Conservation (phyloP, 441 rosid genomes). For the Gossypium davidsonii region DNA sequence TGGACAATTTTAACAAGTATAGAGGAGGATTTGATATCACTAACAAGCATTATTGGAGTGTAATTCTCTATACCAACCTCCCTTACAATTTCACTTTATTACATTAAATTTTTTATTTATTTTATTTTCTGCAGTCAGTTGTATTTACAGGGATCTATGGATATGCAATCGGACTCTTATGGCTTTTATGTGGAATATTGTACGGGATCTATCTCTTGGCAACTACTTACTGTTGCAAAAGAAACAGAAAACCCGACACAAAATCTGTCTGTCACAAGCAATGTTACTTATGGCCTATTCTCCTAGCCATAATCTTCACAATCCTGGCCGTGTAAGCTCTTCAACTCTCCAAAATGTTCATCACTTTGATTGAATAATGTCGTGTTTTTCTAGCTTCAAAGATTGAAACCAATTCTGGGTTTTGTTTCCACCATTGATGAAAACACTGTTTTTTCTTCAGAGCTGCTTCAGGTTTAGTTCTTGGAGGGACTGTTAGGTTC, state of each 20-base stretch:
- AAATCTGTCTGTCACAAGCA: constrained; percentile 23
- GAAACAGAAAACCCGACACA: constrained; percentile 25
- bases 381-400: neutral
- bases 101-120: neutral
- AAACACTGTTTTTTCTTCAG: constrained; percentile 25
- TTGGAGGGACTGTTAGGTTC: constrained; percentile 54
- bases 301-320: constrained; percentile 37
- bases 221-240: constrained; percentile 22
- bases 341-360: neutral
- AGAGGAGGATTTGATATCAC: constrained; percentile 70
- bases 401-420: neutral
- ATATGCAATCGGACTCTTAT: constrained; percentile 39
- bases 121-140: constrained; percentile 41
- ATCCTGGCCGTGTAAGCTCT: constrained; percentile 49
- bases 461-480: constrained; percentile 48
- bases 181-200: constrained; percentile 49
- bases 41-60: constrained; percentile 70
- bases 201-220: constrained; percentile 29
- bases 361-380: neutral
- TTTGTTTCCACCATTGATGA: neutral
- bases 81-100: neutral
- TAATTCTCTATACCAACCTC: constrained; percentile 24
- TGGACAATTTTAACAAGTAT: constrained; percentile 42
- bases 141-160: constrained; percentile 56
- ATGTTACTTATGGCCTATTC: constrained; percentile 30